Base-by-base conservation (phyloP, 2,329 filamentous ascomycete species). In the Lecanicillium sp. region DNA sequence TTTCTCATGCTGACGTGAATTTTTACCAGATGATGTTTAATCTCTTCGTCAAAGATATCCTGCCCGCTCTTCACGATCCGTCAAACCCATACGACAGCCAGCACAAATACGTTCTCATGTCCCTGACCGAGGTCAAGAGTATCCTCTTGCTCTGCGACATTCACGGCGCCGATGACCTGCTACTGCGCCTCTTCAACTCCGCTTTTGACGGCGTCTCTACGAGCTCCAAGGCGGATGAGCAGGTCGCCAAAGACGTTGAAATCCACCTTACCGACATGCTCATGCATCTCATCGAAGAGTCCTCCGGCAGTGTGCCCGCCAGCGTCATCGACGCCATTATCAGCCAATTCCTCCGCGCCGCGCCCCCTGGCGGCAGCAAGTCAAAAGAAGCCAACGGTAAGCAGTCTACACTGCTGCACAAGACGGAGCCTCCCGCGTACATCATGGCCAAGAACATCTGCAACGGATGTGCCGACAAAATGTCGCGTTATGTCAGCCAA, bases 391-490 rank as follows among this genome's bases (percentile, higher is more conserved):
- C 82, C 9, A 87, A 90, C 59, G 81, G 81, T 35, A 89, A 82
- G 59, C 90, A 95, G 62, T 87, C 84, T 1, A 95, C 87, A 0
- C 74, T 95, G 15, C 72, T 88, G n/a, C 72, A 88, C 45, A 95
- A 94, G 61, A 86, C 93, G 53, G 86, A 94, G 48, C 91, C 93
- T 2, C 82, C 90, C 14, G 90, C 93, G 2, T 98, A 98, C 69
- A 86, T 93, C 61, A 95, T 97, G 86, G 91, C 93, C 19, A 95
- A 94, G 67, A 87, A 87, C 2, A 84, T 98, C 37, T 98, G 93
- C 71, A 93, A 90, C 59, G 79, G 79, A 15, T 94, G 84, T 56
- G 82, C 87, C 1, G 91, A 96, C 57, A 94, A 94, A 67, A 96
- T 98, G 91, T 85, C 89, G 1, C 85, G 90, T 52, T 89, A 94